Conservation (phyloP, 768 basidiomycete genomes). For the Favolaschia claudopus region DNA sequence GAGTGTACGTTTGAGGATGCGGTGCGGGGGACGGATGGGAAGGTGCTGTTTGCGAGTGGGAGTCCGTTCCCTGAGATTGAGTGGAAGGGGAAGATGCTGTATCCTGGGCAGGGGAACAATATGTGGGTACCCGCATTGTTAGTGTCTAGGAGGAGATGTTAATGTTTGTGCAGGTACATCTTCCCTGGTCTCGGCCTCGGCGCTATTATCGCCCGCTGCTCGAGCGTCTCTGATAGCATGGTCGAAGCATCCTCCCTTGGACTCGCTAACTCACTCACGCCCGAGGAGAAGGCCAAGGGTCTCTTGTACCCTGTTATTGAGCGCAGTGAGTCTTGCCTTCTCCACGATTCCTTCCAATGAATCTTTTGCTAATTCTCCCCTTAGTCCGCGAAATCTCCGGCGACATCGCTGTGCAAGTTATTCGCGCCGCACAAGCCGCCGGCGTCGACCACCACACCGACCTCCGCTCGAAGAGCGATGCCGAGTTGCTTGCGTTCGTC, state of each 20-base stretch:
- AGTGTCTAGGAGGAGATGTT: constrained; percentile 14
- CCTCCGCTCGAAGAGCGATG: constrained; percentile 65
- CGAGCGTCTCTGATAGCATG: constrained; percentile 83
- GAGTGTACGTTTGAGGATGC: constrained; percentile 85
- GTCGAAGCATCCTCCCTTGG: constrained; percentile 88
- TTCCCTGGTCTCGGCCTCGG: constrained; percentile 78
- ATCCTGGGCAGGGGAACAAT: constrained; percentile 94
- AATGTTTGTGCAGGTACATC: constrained; percentile 32
- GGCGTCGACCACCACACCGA: constrained; percentile 61
- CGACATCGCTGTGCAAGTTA: constrained; percentile 75
- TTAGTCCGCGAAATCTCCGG: constrained; percentile 84
- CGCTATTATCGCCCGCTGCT: constrained; percentile 73
- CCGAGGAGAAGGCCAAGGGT: constrained; percentile 68
- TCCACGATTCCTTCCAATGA: constrained; percentile 1
- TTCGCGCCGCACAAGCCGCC: constrained; percentile 81
- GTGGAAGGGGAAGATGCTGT: constrained; percentile 62
- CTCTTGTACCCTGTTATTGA: constrained; percentile 87
- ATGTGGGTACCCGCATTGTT: constrained; percentile 75
- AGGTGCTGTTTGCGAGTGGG: constrained; percentile 86
- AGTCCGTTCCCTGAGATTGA: constrained; percentile 79
- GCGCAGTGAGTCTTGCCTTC: constrained; percentile 53
- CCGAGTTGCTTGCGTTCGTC: constrained; percentile 60
- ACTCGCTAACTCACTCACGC: constrained; percentile 74
- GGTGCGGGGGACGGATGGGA: constrained; percentile 73
- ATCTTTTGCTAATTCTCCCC: background rate